A percentile compares a stretch with the other conserved stretches of the same genome.
These are phyloP conservation scores for Monosporascus sp. DNA, from an alignment of 2,329 filamentous ascomycete genomes.

Conservation along the genomic window DNA sequence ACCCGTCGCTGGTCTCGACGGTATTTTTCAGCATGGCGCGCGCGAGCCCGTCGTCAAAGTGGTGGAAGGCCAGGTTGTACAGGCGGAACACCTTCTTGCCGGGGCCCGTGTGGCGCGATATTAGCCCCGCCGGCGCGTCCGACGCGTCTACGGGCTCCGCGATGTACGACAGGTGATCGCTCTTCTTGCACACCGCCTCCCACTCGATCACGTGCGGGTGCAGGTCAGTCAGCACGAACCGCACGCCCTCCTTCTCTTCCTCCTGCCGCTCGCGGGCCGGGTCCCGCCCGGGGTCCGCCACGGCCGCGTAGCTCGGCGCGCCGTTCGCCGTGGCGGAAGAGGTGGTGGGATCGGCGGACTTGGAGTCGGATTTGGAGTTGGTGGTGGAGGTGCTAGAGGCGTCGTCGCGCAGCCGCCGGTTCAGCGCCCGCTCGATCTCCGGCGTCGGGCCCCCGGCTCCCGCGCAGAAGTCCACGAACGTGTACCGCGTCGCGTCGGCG, in stretches of 20 bases:
- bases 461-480: conserved; percentile 70
- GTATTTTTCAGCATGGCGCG: conserved; percentile 57
- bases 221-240: conserved; percentile 62
- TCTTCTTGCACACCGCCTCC: conserved; percentile 45
- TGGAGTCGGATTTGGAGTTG: too few relatives aligned
- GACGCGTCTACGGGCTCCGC: conserved; percentile 59
- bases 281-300: conserved; percentile 1
- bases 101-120: conserved; percentile 26
- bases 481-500: conserved; percentile 43
- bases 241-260: conserved; percentile 27
- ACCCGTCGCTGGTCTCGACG: conserved; percentile 58
- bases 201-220: conserved; percentile 59
- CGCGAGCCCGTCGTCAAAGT: conserved; percentile 63
- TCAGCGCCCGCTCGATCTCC: conserved; percentile 54
- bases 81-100: conserved; percentile 56
- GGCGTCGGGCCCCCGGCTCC: conserved; percentile 68
- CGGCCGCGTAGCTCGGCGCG: conserved; percentile 23
- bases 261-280: neutral
- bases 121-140: conserved; percentile 46
- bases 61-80: conserved; percentile 72
- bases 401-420: conserved; percentile 31
- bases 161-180: conserved; percentile 55
- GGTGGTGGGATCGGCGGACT: neutral
- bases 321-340: conserved; percentile 1
- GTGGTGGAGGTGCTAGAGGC: neutral